Conservation (phyloP, 208 protist genomes). For the Blastocrithidia nonstop region DNA sequence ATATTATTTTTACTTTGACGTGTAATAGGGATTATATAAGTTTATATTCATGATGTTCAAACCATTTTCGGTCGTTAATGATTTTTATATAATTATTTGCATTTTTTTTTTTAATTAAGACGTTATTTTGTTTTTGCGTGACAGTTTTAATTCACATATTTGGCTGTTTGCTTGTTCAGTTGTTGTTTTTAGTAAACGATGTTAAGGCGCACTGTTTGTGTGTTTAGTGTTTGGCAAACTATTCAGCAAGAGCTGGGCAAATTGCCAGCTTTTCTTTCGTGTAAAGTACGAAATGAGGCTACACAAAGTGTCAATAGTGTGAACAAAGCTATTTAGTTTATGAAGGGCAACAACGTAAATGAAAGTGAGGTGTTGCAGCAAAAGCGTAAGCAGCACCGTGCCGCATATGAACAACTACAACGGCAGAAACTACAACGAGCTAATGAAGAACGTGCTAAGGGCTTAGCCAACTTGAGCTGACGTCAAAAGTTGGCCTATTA, state of each 20-base stretch:
- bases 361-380: conserved; percentile 8
- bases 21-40: too few relatives aligned
- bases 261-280: not conserved
- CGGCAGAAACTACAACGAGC: conserved; percentile 13
- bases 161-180: too few relatives aligned
- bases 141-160: too few relatives aligned
- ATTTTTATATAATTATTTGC: too few relatives aligned
- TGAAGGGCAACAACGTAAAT: conserved; percentile 11
- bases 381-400: conserved; percentile 35
- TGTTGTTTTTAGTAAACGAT: too few relatives aligned
- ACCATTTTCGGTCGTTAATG: too few relatives aligned
- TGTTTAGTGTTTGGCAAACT: not conserved
- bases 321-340: not conserved
- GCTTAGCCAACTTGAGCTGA: not conserved
- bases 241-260: not conserved
- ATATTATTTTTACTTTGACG: too few relatives aligned
- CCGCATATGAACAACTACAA: conserved; percentile 45
- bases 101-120: too few relatives aligned
- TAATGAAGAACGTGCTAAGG: not conserved
- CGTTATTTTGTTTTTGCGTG: too few relatives aligned
- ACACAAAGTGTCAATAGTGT: not conserved
- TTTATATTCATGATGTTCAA: too few relatives aligned
- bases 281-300: not conserved
- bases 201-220: conserved; percentile 7
- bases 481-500: not conserved